Evolutionary conservation across 1,139 yeast genomes (phyloP).

Genomic region (Nakaseomyces kungkrabaensis): DNA sequence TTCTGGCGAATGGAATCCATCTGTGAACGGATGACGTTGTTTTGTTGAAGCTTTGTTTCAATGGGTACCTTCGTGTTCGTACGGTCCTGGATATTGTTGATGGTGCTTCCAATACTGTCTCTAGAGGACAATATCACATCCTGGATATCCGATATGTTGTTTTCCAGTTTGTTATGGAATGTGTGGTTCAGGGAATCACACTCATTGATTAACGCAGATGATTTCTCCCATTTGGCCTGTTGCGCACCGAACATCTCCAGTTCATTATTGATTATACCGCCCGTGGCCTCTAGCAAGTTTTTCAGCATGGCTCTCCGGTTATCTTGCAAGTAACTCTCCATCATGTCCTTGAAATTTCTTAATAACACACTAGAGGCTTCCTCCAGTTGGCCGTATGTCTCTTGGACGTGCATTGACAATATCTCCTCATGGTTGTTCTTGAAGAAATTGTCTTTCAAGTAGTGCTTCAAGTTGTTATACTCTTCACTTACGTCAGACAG

Average conservation of each 20-base stretch:
- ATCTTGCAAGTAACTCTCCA: slow-evolving; percentile 24
- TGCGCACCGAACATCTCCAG: slow-evolving; percentile 25
- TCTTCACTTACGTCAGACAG: slow-evolving; percentile 27
- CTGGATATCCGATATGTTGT: slow-evolving; percentile 5
- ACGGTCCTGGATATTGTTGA: slow-evolving; percentile 5
- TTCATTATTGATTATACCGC: slow-evolving; percentile 29
- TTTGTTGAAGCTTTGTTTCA: neutral
- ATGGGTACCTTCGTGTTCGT: neutral
- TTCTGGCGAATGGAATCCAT: neutral
- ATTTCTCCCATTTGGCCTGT: slow-evolving; percentile 28
- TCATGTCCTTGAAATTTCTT: slow-evolving; percentile 17
- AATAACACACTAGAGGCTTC: slow-evolving; percentile 25
- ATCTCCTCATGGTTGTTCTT: slow-evolving; percentile 28
- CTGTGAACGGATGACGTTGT: neutral
- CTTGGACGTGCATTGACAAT: slow-evolving; percentile 21
- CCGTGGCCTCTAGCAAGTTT: slow-evolving; percentile 25
- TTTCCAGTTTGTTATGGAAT: slow-evolving; percentile 12
- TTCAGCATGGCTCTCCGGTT: slow-evolving; percentile 26
- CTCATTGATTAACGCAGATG: slow-evolving; percentile 28
- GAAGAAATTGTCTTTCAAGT: slow-evolving; percentile 28
- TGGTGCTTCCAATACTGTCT: slow-evolving; percentile 10
- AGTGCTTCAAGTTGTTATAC: slow-evolving; percentile 29
- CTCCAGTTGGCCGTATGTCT: slow-evolving; percentile 25
- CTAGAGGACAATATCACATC: slow-evolving; percentile 12
- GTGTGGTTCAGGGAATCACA: slow-evolving; percentile 29